Base-by-base conservation (phyloP, 2,329 filamentous ascomycete genomes). In the Sporothrix euskadiensis region DNA sequence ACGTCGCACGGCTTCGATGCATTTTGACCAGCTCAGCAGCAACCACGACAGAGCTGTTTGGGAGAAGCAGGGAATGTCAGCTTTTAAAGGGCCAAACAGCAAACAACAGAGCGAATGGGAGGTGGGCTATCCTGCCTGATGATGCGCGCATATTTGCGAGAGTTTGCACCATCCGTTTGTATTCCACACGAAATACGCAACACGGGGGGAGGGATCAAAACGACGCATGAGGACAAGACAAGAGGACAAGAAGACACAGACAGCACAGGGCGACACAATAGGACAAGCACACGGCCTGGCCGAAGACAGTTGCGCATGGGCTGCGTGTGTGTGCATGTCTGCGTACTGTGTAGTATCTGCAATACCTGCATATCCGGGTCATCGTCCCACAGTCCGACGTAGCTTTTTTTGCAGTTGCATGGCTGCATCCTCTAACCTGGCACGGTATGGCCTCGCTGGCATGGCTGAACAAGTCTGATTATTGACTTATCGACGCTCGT, bases 11-110 rank as follows among this genome's bases (percentile, higher is more conserved):
- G 57, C 57, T 44, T 47, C 22, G n/a, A 44, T 32, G 14, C 3
- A 59, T 59, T 30, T 30, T 61, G 44, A 7, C 65, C 65, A 69
- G 44, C 65, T 26, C 65, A 56, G 52, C 44, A 56, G 52, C 52
- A 56, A 56, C 10, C 52, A 57, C 19, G 12, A 70, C 16, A 47
- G 35, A 35, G 35, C 35, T 35, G 35, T 35, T n/a, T n/a, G 35
- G 8, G 35, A 35, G 1, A 35, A 35, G 35, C 35, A 39, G 22
- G 35, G 32, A 35, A n/a, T 8, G 41, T n/a, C 39, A 19, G 26
- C 41, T 66, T 49, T 66, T 22, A 49, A 10, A 47, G 41, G 41
- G 63, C 63, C 22, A 47, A n/a, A 49, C 63, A n/a, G 19, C 22
- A 47, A n/a, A 49, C 63, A 12, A n/a, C n/a, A 12, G 26, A 52